A percentile compares a stretch with the other conserved stretches of the same genome.
phyloP scores from a whole-genome alignment of 228 moss, liverwort and hornwort species.

The Sphagnum fallax region DNA sequence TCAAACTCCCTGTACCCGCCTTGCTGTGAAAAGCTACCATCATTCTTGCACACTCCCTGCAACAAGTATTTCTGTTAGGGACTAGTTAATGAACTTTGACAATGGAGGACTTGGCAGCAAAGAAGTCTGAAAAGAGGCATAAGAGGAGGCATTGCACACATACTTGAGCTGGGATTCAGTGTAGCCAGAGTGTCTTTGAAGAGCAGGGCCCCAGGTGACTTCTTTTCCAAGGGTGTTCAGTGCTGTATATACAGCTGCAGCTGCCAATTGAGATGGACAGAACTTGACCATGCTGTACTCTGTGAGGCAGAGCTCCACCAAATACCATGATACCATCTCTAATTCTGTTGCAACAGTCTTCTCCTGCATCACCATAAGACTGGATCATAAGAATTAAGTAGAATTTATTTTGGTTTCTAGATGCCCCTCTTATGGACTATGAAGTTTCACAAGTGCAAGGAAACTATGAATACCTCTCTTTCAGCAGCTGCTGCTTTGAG shows the following conservation, averaged over 20 bases:
- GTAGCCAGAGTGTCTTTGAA: conserved; percentile 40
- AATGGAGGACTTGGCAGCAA: not conserved
- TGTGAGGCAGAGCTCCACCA: conserved; percentile 43
- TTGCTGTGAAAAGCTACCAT: conserved; percentile 36
- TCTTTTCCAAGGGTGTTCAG: conserved; percentile 21
- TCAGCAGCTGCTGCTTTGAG: conserved; percentile 47
- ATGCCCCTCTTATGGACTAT: not conserved
- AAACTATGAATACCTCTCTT: conserved; percentile 11
- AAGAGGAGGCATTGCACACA: not conserved
- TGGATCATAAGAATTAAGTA: not conserved
- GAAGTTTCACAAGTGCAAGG: not conserved
- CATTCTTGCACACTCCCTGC: conserved; percentile 35
- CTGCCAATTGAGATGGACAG: conserved; percentile 40
- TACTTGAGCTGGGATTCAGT: conserved; percentile 24
- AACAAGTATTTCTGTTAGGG: not conserved
- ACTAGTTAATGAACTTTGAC: not conserved
- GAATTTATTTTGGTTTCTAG: not conserved
- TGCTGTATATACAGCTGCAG: conserved; percentile 40
- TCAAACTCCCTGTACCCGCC: conserved; percentile 22
- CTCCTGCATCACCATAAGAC: not conserved
- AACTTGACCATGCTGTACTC: conserved; percentile 42
- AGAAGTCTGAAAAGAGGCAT: not conserved
- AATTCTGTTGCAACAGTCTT: conserved; percentile 7
- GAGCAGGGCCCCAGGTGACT: conserved; percentile 25
- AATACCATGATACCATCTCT: conserved; percentile 30